Evolutionary conservation across 2,329 filamentous ascomycete species (phyloP).

Genomic region (Epichloe aotearoae): DNA sequence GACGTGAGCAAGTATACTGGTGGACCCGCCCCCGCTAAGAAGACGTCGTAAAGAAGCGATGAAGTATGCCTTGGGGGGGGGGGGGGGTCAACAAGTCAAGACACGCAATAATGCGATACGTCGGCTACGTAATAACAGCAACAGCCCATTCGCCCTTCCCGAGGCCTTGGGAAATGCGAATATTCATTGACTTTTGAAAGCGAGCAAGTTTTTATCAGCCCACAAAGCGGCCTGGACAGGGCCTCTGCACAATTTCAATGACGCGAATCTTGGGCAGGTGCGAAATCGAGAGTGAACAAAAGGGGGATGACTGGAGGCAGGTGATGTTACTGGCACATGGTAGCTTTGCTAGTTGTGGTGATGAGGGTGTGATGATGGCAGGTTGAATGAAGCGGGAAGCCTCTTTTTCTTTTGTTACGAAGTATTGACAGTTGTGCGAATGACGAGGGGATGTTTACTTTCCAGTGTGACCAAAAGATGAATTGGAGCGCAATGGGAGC

Average conservation of each 20-base stretch:
- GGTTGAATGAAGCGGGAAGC: not conserved
- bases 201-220: too few species aligned
- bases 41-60: constrained; percentile 24
- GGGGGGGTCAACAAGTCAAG: too few species aligned
- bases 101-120: too few species aligned
- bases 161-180: too few species aligned
- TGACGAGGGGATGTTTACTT: not conserved
- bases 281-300: not conserved
- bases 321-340: not conserved
- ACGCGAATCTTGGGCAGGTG: too few species aligned
- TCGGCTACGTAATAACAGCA: too few species aligned
- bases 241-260: too few species aligned
- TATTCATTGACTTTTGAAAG: too few species aligned
- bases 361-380: not conserved
- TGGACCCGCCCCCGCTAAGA: constrained; percentile 38
- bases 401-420: constrained; percentile 1
- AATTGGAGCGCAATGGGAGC: constrained; percentile 3
- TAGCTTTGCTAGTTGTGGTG: not conserved
- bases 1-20: constrained; percentile 62
- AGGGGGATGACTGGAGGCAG: not conserved
- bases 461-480: not conserved
- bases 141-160: too few species aligned
- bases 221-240: too few species aligned
- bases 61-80: too few species aligned
- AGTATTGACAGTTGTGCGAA: constrained; percentile 1